phyloP scores from a whole-genome alignment of 345 rosid species.

The Excoecaria cochinchinensis region DNA sequence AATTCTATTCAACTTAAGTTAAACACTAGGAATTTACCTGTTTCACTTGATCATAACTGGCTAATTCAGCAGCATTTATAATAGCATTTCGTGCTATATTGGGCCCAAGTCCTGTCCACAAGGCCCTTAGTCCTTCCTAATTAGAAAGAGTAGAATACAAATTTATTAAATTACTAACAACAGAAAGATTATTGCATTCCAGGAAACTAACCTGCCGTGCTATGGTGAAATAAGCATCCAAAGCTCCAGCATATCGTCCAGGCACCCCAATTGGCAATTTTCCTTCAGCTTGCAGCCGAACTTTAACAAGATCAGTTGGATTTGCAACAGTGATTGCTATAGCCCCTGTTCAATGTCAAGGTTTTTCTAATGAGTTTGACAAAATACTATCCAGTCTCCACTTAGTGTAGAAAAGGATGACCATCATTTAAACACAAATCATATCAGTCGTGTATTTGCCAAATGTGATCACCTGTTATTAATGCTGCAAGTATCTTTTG shows the following conservation, averaged over 20 bases:
- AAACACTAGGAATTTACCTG: slow-evolving; percentile 42
- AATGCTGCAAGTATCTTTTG: slow-evolving; percentile 89
- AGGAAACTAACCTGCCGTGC: slow-evolving; percentile 59
- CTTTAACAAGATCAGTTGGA: slow-evolving; percentile 96
- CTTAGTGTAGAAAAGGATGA: background rate
- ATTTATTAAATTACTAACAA: background rate
- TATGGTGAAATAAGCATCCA: slow-evolving; percentile 80
- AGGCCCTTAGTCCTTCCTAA: slow-evolving; percentile 81
- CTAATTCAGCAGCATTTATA: slow-evolving; percentile 96
- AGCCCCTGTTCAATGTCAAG: slow-evolving; percentile 59
- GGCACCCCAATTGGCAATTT: slow-evolving; percentile 82
- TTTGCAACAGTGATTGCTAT: slow-evolving; percentile 84
- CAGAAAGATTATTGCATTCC: background rate
- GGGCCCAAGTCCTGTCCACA: slow-evolving; percentile 98
- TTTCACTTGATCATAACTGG: slow-evolving; percentile 97
- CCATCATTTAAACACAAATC: slow-evolving; percentile 4
- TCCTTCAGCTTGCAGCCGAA: slow-evolving; percentile 93
- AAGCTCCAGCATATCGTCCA: slow-evolving; percentile 84
- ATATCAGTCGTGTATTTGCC: slow-evolving; percentile 18
- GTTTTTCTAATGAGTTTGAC: slow-evolving; percentile 6
- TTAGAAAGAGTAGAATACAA: slow-evolving; percentile 1
- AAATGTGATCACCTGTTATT: slow-evolving; percentile 63
- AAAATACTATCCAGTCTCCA: background rate
- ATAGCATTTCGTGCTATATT: slow-evolving; percentile 91
- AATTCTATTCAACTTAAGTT: background rate